Evolutionary conservation across 257 asterid genomes (phyloP), one percentile per base, ranked within the genome.

Genomic region (Verbascum thapsus): DNA sequence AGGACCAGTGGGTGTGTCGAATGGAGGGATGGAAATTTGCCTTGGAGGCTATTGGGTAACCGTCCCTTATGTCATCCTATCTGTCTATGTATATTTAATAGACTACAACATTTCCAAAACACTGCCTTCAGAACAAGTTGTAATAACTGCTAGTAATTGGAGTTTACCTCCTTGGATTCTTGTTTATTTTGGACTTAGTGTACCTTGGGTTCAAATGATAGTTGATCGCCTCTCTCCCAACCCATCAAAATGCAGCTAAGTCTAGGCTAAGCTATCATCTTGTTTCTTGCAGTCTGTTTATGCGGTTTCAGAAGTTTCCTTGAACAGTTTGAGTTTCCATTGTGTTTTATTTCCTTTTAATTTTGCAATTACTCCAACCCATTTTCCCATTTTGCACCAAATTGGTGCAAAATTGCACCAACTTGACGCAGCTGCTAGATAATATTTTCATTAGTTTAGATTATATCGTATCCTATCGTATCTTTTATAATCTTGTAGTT

Each of bases 1-100:
- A 66, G 66, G 73, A 66, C 35, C 73, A 53, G 73, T 56, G 77
- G 50, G 78, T 59, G 52, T 34, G 58, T 47, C 65, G 37, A 44
- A 19, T 37, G 30, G 55, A 72, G 72, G 56, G 73, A 26, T 47
- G 22, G 22, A 13, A 6, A 16, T 17, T 66, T 65, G 55, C 35
- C 13, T 53, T 56, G 38, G 68, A 54, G 59, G 72, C 70, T 58
- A 26, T 65, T 44, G 45, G 57, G 63, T 51, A 42, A 16, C 48
- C 72, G 26, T 63, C 62, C 37, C 10, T 41, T 39, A 61, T 40
- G 50, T 26, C 61, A 61, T 61, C 35, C 9, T 42, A 64, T 66
- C 50, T n/a, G n/a, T n/a, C n/a, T n/a, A 40, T 54, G 64, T 59
- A 0, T 45, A 48, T 63, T 26, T 62, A 69, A 12, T 60, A 35